A percentile compares a stretch with the other conserved stretches of the same genome.
phyloP scores from a whole-genome alignment of 2,329 filamentous ascomycete genomes.

The Aspergillus latus region DNA sequence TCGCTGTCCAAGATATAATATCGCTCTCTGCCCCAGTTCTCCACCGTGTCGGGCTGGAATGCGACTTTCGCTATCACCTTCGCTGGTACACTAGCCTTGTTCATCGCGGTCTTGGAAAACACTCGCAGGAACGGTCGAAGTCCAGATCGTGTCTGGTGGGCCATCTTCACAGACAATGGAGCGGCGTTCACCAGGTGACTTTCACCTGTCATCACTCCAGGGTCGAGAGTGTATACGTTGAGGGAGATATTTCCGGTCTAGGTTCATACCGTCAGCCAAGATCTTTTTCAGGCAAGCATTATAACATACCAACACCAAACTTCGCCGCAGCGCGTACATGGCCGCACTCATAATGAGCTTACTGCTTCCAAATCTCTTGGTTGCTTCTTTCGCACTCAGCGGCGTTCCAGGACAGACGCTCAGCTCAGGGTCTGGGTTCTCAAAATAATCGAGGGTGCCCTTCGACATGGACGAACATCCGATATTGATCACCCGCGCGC shows the following conservation, averaged over 20 bases:
- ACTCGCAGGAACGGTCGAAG: constrained; percentile 35
- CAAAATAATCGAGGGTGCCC: constrained; percentile 36
- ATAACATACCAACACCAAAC: constrained; percentile 33
- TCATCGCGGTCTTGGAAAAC: constrained; percentile 38
- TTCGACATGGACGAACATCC: constrained; percentile 35
- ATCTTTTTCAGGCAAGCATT: not conserved
- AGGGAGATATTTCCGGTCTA: constrained; percentile 36
- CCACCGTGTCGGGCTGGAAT: constrained; percentile 33
- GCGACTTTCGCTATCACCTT: constrained; percentile 37
- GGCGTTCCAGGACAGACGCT: constrained; percentile 24
- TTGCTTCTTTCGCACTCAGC: constrained; percentile 32
- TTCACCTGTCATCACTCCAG: constrained; percentile 31
- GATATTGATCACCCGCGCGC: constrained; percentile 38
- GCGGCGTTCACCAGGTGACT: constrained; percentile 26
- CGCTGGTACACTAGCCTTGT: constrained; percentile 36
- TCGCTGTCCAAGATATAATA: constrained; percentile 37
- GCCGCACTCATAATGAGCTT: constrained; percentile 36
- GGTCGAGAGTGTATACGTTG: constrained; percentile 40
- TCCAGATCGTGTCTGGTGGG: constrained; percentile 33
- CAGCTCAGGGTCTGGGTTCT: constrained; percentile 22
- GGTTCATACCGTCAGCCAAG: constrained; percentile 11
- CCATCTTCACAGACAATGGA: constrained; percentile 32
- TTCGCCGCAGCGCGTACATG: constrained; percentile 40
- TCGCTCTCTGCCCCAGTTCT: constrained; percentile 30
- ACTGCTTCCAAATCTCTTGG: constrained; percentile 35